phyloP scores from a whole-genome alignment of 2,329 filamentous ascomycete species.

The Pyricularia pennisetigena region DNA sequence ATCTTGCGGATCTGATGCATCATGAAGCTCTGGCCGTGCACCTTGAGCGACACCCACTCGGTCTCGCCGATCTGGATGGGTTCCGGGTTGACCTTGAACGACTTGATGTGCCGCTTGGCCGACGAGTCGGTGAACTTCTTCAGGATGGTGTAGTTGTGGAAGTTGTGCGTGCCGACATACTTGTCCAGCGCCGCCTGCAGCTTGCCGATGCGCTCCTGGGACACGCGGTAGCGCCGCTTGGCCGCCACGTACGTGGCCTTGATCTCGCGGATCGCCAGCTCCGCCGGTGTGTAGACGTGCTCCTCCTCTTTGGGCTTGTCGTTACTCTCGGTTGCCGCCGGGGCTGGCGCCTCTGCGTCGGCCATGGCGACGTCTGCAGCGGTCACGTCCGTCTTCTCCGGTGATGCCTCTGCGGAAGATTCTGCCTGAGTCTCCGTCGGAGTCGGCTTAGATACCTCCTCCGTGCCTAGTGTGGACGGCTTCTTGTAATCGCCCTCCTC shows the following conservation, averaged over 20 bases:
- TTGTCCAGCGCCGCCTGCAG: slow-evolving; percentile 65
- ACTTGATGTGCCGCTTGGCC: slow-evolving; percentile 84
- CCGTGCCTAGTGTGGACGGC: slow-evolving; percentile 4
- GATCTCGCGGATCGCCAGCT: slow-evolving; percentile 60
- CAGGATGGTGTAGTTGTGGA: slow-evolving; percentile 95
- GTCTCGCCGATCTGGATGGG: slow-evolving; percentile 84
- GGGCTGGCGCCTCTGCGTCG: background rate
- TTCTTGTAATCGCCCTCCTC: slow-evolving; percentile 14
- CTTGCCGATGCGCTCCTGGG: slow-evolving; percentile 57
- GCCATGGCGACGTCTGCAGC: background rate
- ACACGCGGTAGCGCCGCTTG: slow-evolving; percentile 78
- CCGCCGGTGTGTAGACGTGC: slow-evolving; percentile 30
- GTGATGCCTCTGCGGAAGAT: background rate
- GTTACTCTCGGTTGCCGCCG: slow-evolving; percentile 9
- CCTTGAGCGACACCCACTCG: slow-evolving; percentile 91
- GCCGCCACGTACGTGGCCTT: slow-evolving; percentile 74
- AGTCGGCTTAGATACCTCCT: background rate
- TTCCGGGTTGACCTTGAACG: slow-evolving; percentile 66
- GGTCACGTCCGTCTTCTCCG: background rate
- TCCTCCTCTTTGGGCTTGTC: slow-evolving; percentile 5
- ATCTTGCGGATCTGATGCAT: slow-evolving; percentile 99
- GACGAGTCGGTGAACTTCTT: slow-evolving; percentile 75
- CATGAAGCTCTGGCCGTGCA: slow-evolving; percentile 98
- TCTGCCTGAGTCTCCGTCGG: background rate
- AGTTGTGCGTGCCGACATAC: slow-evolving; percentile 82